Conservation (phyloP, 768 basidiomycete genomes). For the Myochromella boudieri region DNA sequence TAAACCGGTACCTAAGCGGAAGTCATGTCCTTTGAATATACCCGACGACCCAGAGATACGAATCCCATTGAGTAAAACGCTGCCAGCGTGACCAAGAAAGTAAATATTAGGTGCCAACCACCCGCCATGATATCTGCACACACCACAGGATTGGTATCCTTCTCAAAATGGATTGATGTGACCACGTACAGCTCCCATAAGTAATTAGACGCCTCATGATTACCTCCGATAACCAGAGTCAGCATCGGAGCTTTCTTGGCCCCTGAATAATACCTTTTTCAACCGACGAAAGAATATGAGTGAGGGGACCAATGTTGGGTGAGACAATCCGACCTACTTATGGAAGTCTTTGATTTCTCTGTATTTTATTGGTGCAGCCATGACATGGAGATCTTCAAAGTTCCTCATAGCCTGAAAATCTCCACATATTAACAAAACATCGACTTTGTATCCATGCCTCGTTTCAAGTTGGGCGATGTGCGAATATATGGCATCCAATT, state of each 20-base stretch:
- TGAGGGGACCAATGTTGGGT: slow-evolving; percentile 1
- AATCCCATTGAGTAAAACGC: slow-evolving; percentile 83
- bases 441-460: slow-evolving; percentile 65
- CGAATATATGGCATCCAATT: slow-evolving; percentile 83
- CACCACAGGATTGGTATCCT: background rate
- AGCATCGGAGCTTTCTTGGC: slow-evolving; percentile 78
- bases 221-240: slow-evolving; percentile 95
- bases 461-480: slow-evolving; percentile 65
- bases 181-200: slow-evolving; percentile 87
- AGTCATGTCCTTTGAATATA: slow-evolving; percentile 83
- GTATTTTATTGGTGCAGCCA: slow-evolving; percentile 93
- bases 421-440: slow-evolving; percentile 89
- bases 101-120: slow-evolving; percentile 98
- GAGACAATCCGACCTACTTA: slow-evolving; percentile 46
- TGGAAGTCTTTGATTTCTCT: slow-evolving; percentile 81
- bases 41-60: slow-evolving; percentile 91
- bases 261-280: slow-evolving; percentile 80
- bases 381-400: slow-evolving; percentile 77
- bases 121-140: slow-evolving; percentile 84
- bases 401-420: slow-evolving; percentile 96
- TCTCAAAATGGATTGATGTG: background rate
- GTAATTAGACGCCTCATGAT: slow-evolving; percentile 97
- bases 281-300: background rate
- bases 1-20: slow-evolving; percentile 53
- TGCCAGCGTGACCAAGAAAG: slow-evolving; percentile 90